phyloP scores from a whole-genome alignment of 495 filamentous ascomycete species.

The Clavariopsis aquatica region DNA sequence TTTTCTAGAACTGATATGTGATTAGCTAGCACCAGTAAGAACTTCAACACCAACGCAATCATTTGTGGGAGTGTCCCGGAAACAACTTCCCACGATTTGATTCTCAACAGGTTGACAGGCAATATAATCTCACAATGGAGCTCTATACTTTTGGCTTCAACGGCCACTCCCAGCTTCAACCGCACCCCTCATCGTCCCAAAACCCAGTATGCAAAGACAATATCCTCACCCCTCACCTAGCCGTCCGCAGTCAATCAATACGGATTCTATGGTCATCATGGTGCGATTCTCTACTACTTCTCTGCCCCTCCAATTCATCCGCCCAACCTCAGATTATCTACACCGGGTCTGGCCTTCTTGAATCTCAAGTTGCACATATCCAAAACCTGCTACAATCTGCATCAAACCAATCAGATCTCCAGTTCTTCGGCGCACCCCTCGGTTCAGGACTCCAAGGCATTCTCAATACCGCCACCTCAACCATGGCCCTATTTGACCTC shows the following conservation, averaged over 20 bases:
- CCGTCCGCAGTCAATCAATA: neutral
- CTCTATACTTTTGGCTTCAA: slow-evolving; percentile 13
- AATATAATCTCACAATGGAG: slow-evolving; percentile 1
- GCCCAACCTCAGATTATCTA: neutral
- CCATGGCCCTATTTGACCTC: neutral
- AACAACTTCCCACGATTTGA: too few species aligned
- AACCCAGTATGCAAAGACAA: neutral
- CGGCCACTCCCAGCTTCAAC: neutral
- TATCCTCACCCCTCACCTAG: neutral
- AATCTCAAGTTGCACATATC: neutral
- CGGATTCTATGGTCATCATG: slow-evolving; percentile 18
- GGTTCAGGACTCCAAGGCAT: neutral
- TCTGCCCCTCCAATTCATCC: neutral
- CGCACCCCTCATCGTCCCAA: too few species aligned
- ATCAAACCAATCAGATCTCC: neutral
- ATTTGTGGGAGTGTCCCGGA: too few species aligned
- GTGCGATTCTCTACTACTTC: slow-evolving; percentile 11
- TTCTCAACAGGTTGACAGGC: too few species aligned
- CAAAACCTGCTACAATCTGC: neutral
- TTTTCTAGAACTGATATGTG: too few species aligned
- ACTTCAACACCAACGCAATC: too few species aligned
- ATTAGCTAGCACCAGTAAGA: too few species aligned
- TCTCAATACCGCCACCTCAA: neutral
- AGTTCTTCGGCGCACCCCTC: slow-evolving; percentile 7
- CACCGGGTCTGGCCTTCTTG: neutral